These are phyloP conservation scores for Musa schizocarpa DNA, from an alignment of 176 grass and related monocot species.

Conservation along the genomic window DNA sequence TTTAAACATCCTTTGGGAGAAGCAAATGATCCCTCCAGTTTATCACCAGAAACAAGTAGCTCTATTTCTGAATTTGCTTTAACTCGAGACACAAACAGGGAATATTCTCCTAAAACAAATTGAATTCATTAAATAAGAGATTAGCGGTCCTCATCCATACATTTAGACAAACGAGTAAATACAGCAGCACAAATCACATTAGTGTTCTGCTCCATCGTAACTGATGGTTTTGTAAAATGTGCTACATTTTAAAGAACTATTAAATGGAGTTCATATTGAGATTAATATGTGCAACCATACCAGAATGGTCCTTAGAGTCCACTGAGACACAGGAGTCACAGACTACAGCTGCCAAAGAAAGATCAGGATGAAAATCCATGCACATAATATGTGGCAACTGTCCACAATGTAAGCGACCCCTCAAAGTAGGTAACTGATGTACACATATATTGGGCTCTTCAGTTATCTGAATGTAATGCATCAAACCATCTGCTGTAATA, in stretches of 20 bases:
- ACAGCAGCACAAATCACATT: not conserved
- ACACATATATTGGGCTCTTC: conserved; percentile 33
- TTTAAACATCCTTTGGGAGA: conserved; percentile 37
- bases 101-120: conserved; percentile 53
- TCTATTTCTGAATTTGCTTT: conserved; percentile 37
- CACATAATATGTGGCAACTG: conserved; percentile 62
- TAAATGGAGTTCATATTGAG: conserved; percentile 9
- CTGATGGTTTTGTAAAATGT: not conserved
- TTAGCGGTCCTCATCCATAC: not conserved
- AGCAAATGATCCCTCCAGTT: conserved; percentile 56
- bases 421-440: conserved; percentile 35
- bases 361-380: conserved; percentile 58
- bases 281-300: conserved; percentile 35
- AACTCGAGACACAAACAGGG: conserved; percentile 42
- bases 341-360: conserved; percentile 54
- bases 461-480: conserved; percentile 53
- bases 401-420: conserved; percentile 35
- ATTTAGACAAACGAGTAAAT: not conserved
- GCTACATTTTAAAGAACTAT: not conserved
- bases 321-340: conserved; percentile 38
- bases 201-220: not conserved
- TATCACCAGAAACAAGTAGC: conserved; percentile 31
- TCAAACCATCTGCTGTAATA: conserved; percentile 53
- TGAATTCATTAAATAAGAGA: conserved; percentile 23
- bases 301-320: conserved; percentile 41